Base-by-base conservation (phyloP, 306 rosid genomes). In the Parietaria judaica region DNA sequence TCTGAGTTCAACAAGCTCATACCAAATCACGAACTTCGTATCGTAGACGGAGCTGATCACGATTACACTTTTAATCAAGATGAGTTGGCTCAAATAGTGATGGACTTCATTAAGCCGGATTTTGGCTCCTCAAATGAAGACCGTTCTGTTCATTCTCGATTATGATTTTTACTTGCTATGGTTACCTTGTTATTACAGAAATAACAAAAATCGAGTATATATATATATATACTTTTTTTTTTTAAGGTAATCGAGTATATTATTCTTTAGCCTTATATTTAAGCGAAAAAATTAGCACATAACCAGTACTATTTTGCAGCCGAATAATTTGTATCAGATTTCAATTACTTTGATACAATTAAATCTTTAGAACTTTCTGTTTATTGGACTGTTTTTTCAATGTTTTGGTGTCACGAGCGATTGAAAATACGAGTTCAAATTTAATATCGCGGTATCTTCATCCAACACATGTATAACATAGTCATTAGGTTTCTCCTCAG, bases 41-140 rank as follows among this genome's bases (percentile, higher is more conserved):
- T 88, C 58, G 36, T 85, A 39, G 86, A 88, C 75, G 89, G 95
- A 61, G 98, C 95, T 56, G 86, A 91, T 82, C 98, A 91, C 64
- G 89, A 85, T 48, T 79, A 66, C 67, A 64, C 86, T 64, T 58
- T 53, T 56, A 79, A 88, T 67, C 96, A 87, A 79, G 81, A 73
- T 68, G 86, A 81, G 65, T 61, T 91, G 80, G 69, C 64, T 70
- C 46, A 66, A 58, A n/a, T 79, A 16, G 95, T 91, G 51, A 72
- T 83, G 73, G 76, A 70, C 58, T 91, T 91, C 62, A 62, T 91
- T 46, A 76, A 71, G 70, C 60, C 51, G 67, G 74, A 50, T 64
- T 54, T 59, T 58, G 69, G 61, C 55, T 60, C 16, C 35, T 31
- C 51, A n/a, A 41, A 39, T 56, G 74, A 54, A n/a, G 75, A 78